Conservation (phyloP, 192 early-diverging fungal species). For the Ramicandelaber brevisporus region DNA sequence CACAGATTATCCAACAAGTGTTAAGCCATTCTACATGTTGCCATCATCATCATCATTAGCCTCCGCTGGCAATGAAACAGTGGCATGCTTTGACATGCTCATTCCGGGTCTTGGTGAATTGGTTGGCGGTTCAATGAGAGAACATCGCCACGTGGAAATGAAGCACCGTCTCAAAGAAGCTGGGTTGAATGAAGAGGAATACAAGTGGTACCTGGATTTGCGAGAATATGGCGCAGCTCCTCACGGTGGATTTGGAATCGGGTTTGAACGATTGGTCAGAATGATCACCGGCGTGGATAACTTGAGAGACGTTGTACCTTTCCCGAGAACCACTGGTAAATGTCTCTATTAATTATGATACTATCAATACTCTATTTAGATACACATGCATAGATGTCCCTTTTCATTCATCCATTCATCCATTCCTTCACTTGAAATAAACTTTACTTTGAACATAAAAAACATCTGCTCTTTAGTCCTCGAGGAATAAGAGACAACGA, state of each 20-base stretch:
- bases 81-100: slow-evolving; percentile 60
- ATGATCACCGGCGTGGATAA: slow-evolving; percentile 57
- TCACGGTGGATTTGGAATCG: slow-evolving; percentile 79
- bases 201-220: slow-evolving; percentile 67
- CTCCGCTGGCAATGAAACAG: slow-evolving; percentile 28
- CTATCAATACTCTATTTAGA: no score
- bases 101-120: slow-evolving; percentile 67
- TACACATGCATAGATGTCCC: no score
- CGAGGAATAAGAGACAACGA: no score
- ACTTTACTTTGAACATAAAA: no score
- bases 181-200: slow-evolving; percentile 30
- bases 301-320: slow-evolving; percentile 45
- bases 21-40: slow-evolving; percentile 84
- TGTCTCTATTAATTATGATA: slow-evolving; percentile 27
- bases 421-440: no score
- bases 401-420: no score
- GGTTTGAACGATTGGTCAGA: slow-evolving; percentile 58
- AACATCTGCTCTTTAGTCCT: no score
- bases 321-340: slow-evolving; percentile 22
- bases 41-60: no score
- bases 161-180: slow-evolving; percentile 18
- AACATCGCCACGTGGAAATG: slow-evolving; percentile 31
- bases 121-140: slow-evolving; percentile 61
- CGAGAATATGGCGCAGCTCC: slow-evolving; percentile 58
- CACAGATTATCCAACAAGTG: slow-evolving; percentile 50